Evolutionary conservation across 208 protist species (phyloP).

Genomic region (Wallacemonas sp.): DNA sequence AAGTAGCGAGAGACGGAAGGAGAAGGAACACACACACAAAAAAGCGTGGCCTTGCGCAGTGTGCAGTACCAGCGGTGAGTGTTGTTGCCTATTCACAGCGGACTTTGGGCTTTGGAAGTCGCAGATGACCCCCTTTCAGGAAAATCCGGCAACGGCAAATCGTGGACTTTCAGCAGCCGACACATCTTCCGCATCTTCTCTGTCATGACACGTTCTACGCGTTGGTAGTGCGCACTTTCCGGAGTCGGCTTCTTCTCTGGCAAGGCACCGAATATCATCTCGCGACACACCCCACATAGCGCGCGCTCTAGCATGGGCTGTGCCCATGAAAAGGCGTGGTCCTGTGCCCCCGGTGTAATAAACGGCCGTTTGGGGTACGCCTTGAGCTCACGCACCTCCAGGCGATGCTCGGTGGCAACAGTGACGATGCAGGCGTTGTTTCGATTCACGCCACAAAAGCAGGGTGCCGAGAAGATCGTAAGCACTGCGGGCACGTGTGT

Average conservation of each 20-base stretch:
- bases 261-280: slow-evolving; percentile 49
- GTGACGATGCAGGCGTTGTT: slow-evolving; percentile 65
- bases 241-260: slow-evolving; percentile 18
- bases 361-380: slow-evolving; percentile 40
- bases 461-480: slow-evolving; percentile 76
- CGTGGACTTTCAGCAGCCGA: slow-evolving; percentile 49
- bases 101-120: neutral
- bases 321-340: slow-evolving; percentile 75
- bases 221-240: slow-evolving; percentile 26
- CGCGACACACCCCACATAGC: slow-evolving; percentile 32
- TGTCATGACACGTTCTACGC: slow-evolving; percentile 19
- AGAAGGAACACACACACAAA: slow-evolving; percentile 1
- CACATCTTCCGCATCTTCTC: slow-evolving; percentile 72
- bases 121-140: slow-evolving; percentile 20
- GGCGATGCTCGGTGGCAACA: slow-evolving; percentile 20
- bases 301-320: slow-evolving; percentile 63
- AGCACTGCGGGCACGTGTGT: slow-evolving; percentile 56
- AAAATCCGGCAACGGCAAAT: slow-evolving; percentile 49
- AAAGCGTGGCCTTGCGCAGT: no score
- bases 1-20: neutral
- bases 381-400: slow-evolving; percentile 59
- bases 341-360: slow-evolving; percentile 63
- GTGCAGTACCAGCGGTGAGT: neutral
- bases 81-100: no score
- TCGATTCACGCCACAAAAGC: slow-evolving; percentile 78